Conservation (phyloP, 805 yeast genomes). For the Starmerella tilneyi region DNA sequence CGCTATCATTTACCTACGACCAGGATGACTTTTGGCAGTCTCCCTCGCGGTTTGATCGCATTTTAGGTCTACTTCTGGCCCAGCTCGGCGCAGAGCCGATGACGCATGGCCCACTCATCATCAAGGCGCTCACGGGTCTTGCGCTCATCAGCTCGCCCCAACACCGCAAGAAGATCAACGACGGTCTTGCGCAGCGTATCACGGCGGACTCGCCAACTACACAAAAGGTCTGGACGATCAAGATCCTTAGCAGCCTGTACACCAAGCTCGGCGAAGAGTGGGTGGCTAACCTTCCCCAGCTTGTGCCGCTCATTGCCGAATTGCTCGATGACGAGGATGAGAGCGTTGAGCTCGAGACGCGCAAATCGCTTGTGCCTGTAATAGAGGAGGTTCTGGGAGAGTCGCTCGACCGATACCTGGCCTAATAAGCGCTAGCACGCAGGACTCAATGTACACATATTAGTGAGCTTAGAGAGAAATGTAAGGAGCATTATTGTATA, state of each 20-base stretch:
- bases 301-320: slow-evolving; percentile 93
- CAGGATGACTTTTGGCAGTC: slow-evolving; percentile 93
- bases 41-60: slow-evolving; percentile 67
- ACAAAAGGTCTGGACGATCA: slow-evolving; percentile 72
- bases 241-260: slow-evolving; percentile 68
- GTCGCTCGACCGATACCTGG: slow-evolving; percentile 56
- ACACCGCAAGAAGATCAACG: slow-evolving; percentile 62
- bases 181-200: slow-evolving; percentile 53
- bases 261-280: slow-evolving; percentile 91
- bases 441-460: too few species aligned
- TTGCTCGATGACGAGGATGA: slow-evolving; percentile 92
- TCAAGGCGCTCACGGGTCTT: slow-evolving; percentile 66
- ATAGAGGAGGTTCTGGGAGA: slow-evolving; percentile 90
- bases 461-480: too few species aligned
- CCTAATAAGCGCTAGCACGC: slow-evolving; percentile 13
- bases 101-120: slow-evolving; percentile 66
- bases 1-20: slow-evolving; percentile 76
- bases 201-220: slow-evolving; percentile 45
- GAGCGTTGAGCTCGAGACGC: slow-evolving; percentile 79
- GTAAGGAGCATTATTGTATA: too few species aligned
- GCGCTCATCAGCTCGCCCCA: slow-evolving; percentile 56
- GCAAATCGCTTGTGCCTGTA: slow-evolving; percentile 80
- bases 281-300: slow-evolving; percentile 81
- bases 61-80: slow-evolving; percentile 49
- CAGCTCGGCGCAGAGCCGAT: slow-evolving; percentile 58